Evolutionary conservation across 2,329 filamentous ascomycete genomes (phyloP), one percentile per base, ranked within the genome.

Genomic region (Fusarium keratoplasticum): DNA sequence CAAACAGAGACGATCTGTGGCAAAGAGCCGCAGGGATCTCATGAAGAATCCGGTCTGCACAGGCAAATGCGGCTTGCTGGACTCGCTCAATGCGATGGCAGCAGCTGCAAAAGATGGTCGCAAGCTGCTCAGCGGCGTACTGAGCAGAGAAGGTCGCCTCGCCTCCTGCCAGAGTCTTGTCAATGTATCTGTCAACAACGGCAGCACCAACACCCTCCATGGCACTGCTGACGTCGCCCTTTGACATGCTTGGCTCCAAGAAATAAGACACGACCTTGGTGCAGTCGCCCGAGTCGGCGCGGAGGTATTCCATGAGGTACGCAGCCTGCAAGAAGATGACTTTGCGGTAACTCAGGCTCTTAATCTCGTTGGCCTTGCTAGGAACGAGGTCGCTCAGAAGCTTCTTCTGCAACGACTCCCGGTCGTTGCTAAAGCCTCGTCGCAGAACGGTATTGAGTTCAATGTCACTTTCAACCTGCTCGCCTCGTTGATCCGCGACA

Each of bases 381-480:
- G 96, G 94, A 31, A 99, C 86, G 54, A 96, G 88, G 70, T 90
- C 89, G 5, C 88, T 87, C 25, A 99, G 87, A 9, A 91, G 89
- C 78, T 92, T 94, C 85, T 97, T 98, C 80, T 98, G 95, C 71
- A 93, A 89, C 2, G 91, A 84, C 64, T 95, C 92, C 70, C 95
- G 91, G 33, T 96, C 93, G 7, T 92, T 90, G 72, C 91, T 94
- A 86, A 95, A 94, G 20, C 95, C 96, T 70, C 96, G 91, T 69
- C 96, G 92, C 60, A 99, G 87, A 20, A 98, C 93, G 1, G 95
- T 97, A 79, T 99, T 98, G 44, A 99, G 89, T 79, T 99, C 96
- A 64, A 99, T 96, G 75, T 98, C 96, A 81, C 95, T 98, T 82
- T 99, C 96, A 11, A 96, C 89, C 79, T 97, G 92, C 76, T 98